A percentile compares a stretch with the other conserved stretches of the same genome.
These are phyloP conservation scores for Dioscorea alata DNA, from an alignment of 106 monocot genomes.

Conservation along the genomic window DNA sequence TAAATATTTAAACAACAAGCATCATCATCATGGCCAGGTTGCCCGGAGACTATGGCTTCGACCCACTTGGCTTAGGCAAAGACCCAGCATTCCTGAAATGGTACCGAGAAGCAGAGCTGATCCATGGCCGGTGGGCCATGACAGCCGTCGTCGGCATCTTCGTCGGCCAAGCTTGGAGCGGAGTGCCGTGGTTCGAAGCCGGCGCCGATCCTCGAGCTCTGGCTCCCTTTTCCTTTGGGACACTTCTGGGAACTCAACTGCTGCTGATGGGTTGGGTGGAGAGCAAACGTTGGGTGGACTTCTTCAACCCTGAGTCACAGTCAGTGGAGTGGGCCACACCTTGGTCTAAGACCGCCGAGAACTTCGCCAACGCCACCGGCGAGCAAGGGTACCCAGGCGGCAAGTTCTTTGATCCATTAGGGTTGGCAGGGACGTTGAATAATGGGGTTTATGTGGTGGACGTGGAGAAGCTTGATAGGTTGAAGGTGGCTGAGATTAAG, in stretches of 20 bases:
- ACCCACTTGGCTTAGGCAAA: constrained; percentile 88
- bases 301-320: constrained; percentile 96
- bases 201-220: constrained; percentile 84
- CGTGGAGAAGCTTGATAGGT: constrained; percentile 79
- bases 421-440: constrained; percentile 57
- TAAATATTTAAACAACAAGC: background rate
- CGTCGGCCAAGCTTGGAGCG: constrained; percentile 92
- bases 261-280: constrained; percentile 99
- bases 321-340: constrained; percentile 97
- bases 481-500: constrained; percentile 96
- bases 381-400: constrained; percentile 97
- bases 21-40: constrained; percentile 22
- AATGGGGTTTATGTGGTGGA: constrained; percentile 74
- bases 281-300: constrained; percentile 95
- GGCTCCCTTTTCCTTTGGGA: constrained; percentile 94
- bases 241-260: constrained; percentile 87
- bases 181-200: constrained; percentile 94
- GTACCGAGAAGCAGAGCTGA: constrained; percentile 98
- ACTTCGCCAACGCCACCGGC: constrained; percentile 86
- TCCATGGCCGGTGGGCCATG: constrained; percentile 96
- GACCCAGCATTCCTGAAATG: constrained; percentile 96
- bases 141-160: constrained; percentile 87
- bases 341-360: constrained; percentile 85
- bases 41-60: constrained; percentile 91
- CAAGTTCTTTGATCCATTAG: constrained; percentile 92